phyloP scores from a whole-genome alignment of 352 stramenopile genomes.

The Phytopythium delawarense region DNA sequence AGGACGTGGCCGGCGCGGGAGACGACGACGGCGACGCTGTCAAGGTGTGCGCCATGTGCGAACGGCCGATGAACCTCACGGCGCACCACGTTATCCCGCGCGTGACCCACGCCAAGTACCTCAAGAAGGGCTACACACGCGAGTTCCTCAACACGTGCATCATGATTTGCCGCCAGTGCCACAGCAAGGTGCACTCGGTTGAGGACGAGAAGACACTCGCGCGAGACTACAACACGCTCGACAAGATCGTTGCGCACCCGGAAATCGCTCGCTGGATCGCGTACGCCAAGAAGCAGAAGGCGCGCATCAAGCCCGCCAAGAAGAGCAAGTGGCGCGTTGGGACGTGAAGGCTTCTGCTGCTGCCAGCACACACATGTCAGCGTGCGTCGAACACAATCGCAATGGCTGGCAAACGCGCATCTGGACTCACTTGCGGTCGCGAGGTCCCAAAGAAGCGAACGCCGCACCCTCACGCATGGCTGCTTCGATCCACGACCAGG shows the following conservation, averaged over 20 bases:
- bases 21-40: constrained; percentile 28
- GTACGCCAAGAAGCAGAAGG: constrained; percentile 90
- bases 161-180: constrained; percentile 91
- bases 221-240: constrained; percentile 87
- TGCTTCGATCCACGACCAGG: not conserved
- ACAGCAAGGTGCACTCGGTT: constrained; percentile 87
- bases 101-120: constrained; percentile 69
- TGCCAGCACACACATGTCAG: not conserved
- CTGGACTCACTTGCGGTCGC: no score
- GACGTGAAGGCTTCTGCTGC: constrained; percentile 18
- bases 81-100: constrained; percentile 92
- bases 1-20: constrained; percentile 55
- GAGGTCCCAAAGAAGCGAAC: not conserved
- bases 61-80: constrained; percentile 89
- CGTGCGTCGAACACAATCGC: not conserved
- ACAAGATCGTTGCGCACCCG: constrained; percentile 89
- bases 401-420: no score
- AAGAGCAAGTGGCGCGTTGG: constrained; percentile 51
- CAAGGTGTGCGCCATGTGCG: constrained; percentile 86
- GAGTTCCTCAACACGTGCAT: constrained; percentile 84
- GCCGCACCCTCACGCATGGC: not conserved
- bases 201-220: constrained; percentile 91
- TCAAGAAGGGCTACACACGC: constrained; percentile 72
- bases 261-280: constrained; percentile 85
- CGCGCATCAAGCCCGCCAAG: constrained; percentile 52